Conservation (phyloP, 768 basidiomycete genomes). For the Scleroderma bovista region DNA sequence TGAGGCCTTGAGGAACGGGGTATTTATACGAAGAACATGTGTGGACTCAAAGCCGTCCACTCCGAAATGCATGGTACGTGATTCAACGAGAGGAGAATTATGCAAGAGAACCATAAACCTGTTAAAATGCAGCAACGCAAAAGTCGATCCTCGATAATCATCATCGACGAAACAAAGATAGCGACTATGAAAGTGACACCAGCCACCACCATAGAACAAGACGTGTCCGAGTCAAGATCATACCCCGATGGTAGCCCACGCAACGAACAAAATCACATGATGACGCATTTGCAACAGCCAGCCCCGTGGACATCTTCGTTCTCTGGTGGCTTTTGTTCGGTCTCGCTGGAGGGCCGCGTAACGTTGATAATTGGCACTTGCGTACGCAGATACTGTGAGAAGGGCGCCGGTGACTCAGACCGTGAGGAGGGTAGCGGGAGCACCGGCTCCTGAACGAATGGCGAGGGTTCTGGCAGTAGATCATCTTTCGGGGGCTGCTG, state of each 20-base stretch:
- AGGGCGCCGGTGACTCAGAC: conserved; percentile 55
- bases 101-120: neutral
- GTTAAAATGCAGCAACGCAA: neutral
- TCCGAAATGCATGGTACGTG: conserved; percentile 15
- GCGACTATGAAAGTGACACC: conserved; percentile 5
- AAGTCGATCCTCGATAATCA: neutral
- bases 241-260: neutral
- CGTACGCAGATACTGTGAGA: conserved; percentile 45
- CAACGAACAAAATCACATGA: conserved; percentile 58
- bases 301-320: conserved; percentile 46
- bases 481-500: neutral
- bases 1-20: neutral
- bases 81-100: conserved; percentile 4
- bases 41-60: conserved; percentile 12
- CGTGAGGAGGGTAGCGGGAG: conserved; percentile 13
- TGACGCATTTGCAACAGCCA: conserved; percentile 77
- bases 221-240: neutral
- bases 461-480: conserved; percentile 8
- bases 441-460: conserved; percentile 22
- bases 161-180: neutral
- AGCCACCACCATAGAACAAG: neutral
- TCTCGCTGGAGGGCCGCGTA: conserved; percentile 26
- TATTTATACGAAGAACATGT: conserved; percentile 11
- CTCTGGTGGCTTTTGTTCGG: conserved; percentile 21
- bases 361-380: conserved; percentile 30